Percentiles rank a stretch among this genome's conserved stretches.
These are phyloP conservation scores for Mycena olivaceomarginata DNA, from an alignment of 768 basidiomycete species.

Conservation along the genomic window DNA sequence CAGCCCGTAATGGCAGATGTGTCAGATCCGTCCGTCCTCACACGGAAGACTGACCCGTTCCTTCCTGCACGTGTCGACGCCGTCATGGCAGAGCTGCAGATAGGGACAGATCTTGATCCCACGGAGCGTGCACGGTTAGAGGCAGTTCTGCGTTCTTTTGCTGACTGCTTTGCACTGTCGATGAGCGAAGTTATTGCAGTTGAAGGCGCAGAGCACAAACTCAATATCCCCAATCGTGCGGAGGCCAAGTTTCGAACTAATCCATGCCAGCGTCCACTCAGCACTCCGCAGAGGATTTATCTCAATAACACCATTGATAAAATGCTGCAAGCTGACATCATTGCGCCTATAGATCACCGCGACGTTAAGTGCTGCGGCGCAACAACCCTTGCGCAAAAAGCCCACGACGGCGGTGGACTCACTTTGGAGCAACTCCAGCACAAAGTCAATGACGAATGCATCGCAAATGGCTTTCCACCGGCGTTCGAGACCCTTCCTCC, in stretches of 20 bases:
- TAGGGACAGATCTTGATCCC: constrained; percentile 44
- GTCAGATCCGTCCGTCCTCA: constrained; percentile 17
- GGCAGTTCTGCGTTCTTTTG: constrained; percentile 52
- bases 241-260: constrained; percentile 41
- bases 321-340: constrained; percentile 44
- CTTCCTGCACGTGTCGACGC: constrained; percentile 43
- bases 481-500: background rate
- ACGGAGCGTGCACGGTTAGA: constrained; percentile 38
- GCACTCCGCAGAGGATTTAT: constrained; percentile 44
- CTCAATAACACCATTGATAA: constrained; percentile 47
- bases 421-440: constrained; percentile 29
- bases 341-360: constrained; percentile 15
- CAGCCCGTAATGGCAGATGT: background rate
- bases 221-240: constrained; percentile 39
- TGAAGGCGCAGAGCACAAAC: constrained; percentile 41
- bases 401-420: constrained; percentile 22
- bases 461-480: background rate
- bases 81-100: constrained; percentile 40
- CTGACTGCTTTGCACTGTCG: constrained; percentile 62
- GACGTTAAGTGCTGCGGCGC: constrained; percentile 38
- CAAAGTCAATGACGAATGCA: constrained; percentile 38
- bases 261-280: constrained; percentile 45
- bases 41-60: constrained; percentile 43
- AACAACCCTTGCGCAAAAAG: constrained; percentile 41
- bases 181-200: constrained; percentile 53